Evolutionary conservation across 371 early-diverging fungal genomes (phyloP).

Genomic region (Paraphysoderma sedebokerense): DNA sequence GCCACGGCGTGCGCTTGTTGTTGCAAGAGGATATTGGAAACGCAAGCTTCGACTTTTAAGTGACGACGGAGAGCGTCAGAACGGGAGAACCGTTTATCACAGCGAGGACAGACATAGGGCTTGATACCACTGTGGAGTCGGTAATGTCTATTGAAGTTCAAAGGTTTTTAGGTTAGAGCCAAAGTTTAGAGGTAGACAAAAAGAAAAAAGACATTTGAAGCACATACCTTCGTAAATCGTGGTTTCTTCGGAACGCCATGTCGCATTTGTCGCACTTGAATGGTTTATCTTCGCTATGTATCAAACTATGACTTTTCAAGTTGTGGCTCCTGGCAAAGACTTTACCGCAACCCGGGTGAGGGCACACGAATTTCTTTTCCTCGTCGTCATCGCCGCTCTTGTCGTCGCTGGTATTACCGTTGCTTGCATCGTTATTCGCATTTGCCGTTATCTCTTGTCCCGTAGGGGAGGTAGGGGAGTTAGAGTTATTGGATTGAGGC

Average conservation of each 20-base stretch:
- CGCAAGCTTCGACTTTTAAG: slow-evolving; percentile 2
- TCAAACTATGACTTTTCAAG: slow-evolving; percentile 59
- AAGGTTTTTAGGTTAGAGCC: background rate
- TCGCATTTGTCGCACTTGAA: slow-evolving; percentile 43
- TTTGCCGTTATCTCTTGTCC: too few relatives aligned
- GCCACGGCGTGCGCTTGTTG: background rate
- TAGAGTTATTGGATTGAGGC: too few relatives aligned
- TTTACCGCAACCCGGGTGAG: too few relatives aligned
- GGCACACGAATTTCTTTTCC: too few relatives aligned
- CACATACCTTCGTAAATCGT: background rate
- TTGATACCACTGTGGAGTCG: slow-evolving; percentile 2
- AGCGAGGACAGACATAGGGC: slow-evolving; percentile 1
- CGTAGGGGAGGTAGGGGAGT: too few relatives aligned
- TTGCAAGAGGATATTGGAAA: background rate
- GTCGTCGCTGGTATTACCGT: too few relatives aligned
- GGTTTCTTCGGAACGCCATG: slow-evolving; percentile 24
- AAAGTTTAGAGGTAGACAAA: too few relatives aligned
- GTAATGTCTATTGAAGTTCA: background rate
- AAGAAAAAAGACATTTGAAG: background rate
- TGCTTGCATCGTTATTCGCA: too few relatives aligned
- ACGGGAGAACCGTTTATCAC: slow-evolving; percentile 1
- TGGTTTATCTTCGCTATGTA: slow-evolving; percentile 53
- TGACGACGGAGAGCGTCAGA: slow-evolving; percentile 1
- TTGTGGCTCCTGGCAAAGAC: too few relatives aligned
- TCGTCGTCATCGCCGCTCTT: too few relatives aligned